phyloP scores from a whole-genome alignment of 495 filamentous ascomycete genomes.

The Tuber microsphaerosporum region DNA sequence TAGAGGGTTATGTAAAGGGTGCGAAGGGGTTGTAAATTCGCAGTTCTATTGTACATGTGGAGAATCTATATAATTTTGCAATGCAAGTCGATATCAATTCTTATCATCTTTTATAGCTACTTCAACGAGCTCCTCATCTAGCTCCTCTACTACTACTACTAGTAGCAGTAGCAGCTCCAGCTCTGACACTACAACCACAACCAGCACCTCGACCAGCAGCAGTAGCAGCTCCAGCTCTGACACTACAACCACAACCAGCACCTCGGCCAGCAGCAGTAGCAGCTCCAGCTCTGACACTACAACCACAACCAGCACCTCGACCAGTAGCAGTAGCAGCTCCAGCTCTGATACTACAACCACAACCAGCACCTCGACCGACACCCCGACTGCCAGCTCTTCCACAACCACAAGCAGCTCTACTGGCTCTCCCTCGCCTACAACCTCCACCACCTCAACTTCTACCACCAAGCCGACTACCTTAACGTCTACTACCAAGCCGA shows the following conservation, averaged over 20 bases:
- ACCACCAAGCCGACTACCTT: background rate
- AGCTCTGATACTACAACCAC: conserved; percentile 1
- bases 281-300: background rate
- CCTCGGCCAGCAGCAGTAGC: conserved; percentile 14
- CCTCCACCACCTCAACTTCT: conserved; percentile 7
- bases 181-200: conserved; percentile 2
- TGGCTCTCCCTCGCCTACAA: background rate
- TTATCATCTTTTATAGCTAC: background rate
- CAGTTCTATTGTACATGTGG: background rate
- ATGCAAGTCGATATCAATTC: background rate
- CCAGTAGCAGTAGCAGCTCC: conserved; percentile 12
- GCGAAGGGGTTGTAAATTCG: background rate
- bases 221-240: too few species aligned
- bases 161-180: conserved; percentile 9
- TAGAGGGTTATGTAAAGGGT: background rate
- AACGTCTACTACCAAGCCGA: background rate
- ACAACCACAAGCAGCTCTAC: background rate
- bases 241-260: conserved; percentile 4
- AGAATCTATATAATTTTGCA: background rate
- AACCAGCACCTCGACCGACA: background rate
- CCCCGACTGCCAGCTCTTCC: background rate
- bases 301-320: conserved; percentile 1
- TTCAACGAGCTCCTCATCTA: conserved; percentile 6
- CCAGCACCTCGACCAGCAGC: conserved; percentile 1
- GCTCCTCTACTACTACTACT: conserved; percentile 15